These are phyloP conservation scores for Cladobotryum protrusum DNA, from an alignment of 2,329 filamentous ascomycete genomes.

Conservation along the genomic window DNA sequence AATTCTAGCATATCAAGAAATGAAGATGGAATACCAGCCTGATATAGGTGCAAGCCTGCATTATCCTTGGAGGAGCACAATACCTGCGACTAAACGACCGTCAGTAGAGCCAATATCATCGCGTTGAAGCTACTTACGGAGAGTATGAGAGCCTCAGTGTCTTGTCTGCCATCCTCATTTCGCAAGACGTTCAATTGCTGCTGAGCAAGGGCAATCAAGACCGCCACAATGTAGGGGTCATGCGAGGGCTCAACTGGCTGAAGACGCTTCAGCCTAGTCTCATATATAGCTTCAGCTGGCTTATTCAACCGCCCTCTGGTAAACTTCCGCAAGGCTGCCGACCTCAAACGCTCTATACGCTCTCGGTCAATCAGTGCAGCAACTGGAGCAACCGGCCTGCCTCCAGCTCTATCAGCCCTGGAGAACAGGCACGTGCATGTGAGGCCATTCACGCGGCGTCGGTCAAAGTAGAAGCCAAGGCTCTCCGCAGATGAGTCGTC, in stretches of 20 bases:
- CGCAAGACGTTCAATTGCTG: background rate
- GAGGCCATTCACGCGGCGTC: too few species aligned
- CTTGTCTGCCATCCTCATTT: background rate
- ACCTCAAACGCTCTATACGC: background rate
- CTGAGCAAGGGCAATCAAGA: background rate
- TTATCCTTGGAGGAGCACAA: background rate
- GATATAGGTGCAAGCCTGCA: slow-evolving; percentile 6
- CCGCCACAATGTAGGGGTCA: background rate
- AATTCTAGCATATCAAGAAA: slow-evolving; percentile 9
- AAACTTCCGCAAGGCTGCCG: too few species aligned
- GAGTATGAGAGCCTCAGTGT: background rate
- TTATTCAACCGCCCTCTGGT: background rate
- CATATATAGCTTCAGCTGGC: background rate
- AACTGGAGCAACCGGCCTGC: too few species aligned
- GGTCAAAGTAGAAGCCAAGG: too few species aligned
- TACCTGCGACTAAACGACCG: background rate
- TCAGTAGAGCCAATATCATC: too few species aligned
- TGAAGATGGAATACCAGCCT: slow-evolving; percentile 2
- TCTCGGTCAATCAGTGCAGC: background rate
- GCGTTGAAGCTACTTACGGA: background rate
- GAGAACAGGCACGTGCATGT: too few species aligned
- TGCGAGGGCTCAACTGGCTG: background rate
- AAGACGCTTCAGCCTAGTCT: background rate
- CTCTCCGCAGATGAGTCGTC: too few species aligned
- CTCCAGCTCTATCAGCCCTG: too few species aligned